Evolutionary conservation across 768 basidiomycete species (phyloP).

Genomic region (Tricholomella constricta): DNA sequence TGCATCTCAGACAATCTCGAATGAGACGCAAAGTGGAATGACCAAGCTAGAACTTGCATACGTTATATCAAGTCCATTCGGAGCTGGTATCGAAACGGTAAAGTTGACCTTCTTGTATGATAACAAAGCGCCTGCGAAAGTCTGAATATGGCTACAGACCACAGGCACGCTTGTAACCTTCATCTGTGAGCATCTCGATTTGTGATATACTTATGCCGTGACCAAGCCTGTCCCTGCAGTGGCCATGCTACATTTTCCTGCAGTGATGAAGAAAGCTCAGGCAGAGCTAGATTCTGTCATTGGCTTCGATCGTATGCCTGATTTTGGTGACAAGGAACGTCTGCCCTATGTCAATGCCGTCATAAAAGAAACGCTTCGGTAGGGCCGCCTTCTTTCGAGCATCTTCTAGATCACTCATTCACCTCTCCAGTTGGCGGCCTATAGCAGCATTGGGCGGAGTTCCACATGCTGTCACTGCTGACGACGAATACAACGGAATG

Average conservation of each 20-base stretch:
- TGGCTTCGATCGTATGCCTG: too few species aligned
- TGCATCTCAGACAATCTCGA: slow-evolving; percentile 36
- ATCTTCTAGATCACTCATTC: slow-evolving; percentile 40
- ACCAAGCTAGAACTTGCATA: slow-evolving; percentile 46
- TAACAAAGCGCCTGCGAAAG: too few species aligned
- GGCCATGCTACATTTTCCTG: slow-evolving; percentile 41
- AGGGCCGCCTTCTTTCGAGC: too few species aligned
- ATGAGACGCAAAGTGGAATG: slow-evolving; percentile 39
- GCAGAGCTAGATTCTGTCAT: too few species aligned
- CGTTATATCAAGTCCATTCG: slow-evolving; percentile 45
- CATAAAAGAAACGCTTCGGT: too few species aligned
- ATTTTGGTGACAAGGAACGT: too few species aligned
- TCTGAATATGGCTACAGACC: too few species aligned
- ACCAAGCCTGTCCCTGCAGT: slow-evolving; percentile 18
- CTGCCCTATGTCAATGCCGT: too few species aligned
- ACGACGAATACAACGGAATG: slow-evolving; percentile 42
- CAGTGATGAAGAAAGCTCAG: too few species aligned
- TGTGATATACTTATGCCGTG: neutral
- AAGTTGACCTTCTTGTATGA: neutral
- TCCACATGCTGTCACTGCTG: slow-evolving; percentile 38
- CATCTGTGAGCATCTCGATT: slow-evolving; percentile 4
- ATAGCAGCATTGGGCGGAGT: slow-evolving; percentile 23
- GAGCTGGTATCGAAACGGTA: slow-evolving; percentile 41
- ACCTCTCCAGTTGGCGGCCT: slow-evolving; percentile 36
- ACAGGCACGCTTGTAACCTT: slow-evolving; percentile 6